phyloP scores from a whole-genome alignment of 2,329 filamentous ascomycete genomes.

The Sporothrix brunneoviolacea region DNA sequence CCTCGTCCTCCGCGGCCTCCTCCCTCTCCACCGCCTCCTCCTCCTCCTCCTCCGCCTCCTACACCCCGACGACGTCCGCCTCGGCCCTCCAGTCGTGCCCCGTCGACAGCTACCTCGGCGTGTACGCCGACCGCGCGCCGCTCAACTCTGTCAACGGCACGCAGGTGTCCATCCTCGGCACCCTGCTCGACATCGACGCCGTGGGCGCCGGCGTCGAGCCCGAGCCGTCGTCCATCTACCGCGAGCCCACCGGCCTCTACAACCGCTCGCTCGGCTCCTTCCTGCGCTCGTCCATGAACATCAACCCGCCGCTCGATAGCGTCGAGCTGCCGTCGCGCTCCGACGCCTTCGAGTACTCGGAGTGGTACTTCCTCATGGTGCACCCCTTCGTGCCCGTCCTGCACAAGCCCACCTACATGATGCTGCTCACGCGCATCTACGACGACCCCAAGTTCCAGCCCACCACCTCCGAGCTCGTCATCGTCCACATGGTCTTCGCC shows the following conservation, averaged over 20 bases:
- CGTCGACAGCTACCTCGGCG: slow-evolving; percentile 61
- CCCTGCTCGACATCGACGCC: slow-evolving; percentile 69
- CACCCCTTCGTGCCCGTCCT: slow-evolving; percentile 67
- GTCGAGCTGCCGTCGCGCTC: slow-evolving; percentile 57
- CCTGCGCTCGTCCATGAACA: slow-evolving; percentile 56
- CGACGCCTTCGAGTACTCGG: slow-evolving; percentile 61
- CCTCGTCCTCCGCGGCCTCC: background rate
- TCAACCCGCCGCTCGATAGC: slow-evolving; percentile 48
- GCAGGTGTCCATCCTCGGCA: slow-evolving; percentile 69
- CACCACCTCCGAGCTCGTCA: slow-evolving; percentile 58
- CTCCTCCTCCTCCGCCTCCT: background rate
- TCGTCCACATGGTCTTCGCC: slow-evolving; percentile 72
- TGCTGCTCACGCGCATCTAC: slow-evolving; percentile 60
- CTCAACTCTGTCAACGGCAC: slow-evolving; percentile 71
- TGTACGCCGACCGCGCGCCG: slow-evolving; percentile 54
- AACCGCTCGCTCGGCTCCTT: slow-evolving; percentile 70
- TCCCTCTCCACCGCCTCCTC: background rate
- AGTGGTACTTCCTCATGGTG: slow-evolving; percentile 69
- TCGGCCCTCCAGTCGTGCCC: slow-evolving; percentile 34
- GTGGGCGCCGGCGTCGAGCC: slow-evolving; percentile 31
- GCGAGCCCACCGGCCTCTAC: slow-evolving; percentile 39
- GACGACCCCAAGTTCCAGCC: slow-evolving; percentile 60
- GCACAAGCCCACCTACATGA: slow-evolving; percentile 68
- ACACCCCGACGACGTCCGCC: slow-evolving; percentile 25
- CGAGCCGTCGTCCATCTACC: slow-evolving; percentile 6